Conservation (phyloP, 2,329 filamentous ascomycete species). For the Alternaria panax region DNA sequence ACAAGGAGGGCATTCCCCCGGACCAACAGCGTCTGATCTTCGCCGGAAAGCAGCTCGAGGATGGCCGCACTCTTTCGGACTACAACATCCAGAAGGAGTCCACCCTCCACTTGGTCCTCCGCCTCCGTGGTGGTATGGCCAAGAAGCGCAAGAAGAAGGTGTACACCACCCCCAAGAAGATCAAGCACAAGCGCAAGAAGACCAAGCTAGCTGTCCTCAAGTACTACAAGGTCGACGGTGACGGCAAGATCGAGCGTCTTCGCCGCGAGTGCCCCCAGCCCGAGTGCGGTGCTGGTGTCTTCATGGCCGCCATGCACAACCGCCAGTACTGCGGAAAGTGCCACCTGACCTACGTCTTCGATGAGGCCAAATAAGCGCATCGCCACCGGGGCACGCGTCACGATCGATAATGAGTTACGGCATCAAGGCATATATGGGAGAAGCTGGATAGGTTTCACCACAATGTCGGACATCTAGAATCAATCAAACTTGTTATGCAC, state of each 20-base stretch:
- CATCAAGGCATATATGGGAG: conserved; percentile 34
- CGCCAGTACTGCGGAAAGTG: conserved; percentile 91
- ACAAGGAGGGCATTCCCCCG: conserved; percentile 99
- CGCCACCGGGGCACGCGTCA: conserved; percentile 18
- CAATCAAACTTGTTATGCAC: conserved; percentile 35
- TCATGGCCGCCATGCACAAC: conserved; percentile 99
- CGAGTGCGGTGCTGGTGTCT: conserved; percentile 98
- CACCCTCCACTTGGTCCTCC: conserved; percentile 96
- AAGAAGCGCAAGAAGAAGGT: conserved; percentile 99
- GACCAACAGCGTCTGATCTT: conserved; percentile 99
- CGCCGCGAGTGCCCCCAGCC: conserved; percentile 89
- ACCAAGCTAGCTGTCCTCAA: conserved; percentile 99
- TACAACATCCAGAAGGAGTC: conserved; percentile 99
- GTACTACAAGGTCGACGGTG: conserved; percentile 99
- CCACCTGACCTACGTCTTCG: conserved; percentile 75
- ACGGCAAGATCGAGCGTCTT: conserved; percentile 99
- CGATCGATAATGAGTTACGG: conserved; percentile 37
- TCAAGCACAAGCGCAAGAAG: conserved; percentile 99
- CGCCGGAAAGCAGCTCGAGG: conserved; percentile 99
- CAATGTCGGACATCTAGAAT: conserved; percentile 37
- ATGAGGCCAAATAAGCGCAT: conserved; percentile 65
- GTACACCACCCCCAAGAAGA: conserved; percentile 99
- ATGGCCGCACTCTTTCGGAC: conserved; percentile 97
- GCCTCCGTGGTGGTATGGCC: conserved; percentile 89
- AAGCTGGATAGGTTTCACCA: conserved; percentile 31